Conservation (phyloP, 768 basidiomycete species). For the Boletus tomentosulus region DNA sequence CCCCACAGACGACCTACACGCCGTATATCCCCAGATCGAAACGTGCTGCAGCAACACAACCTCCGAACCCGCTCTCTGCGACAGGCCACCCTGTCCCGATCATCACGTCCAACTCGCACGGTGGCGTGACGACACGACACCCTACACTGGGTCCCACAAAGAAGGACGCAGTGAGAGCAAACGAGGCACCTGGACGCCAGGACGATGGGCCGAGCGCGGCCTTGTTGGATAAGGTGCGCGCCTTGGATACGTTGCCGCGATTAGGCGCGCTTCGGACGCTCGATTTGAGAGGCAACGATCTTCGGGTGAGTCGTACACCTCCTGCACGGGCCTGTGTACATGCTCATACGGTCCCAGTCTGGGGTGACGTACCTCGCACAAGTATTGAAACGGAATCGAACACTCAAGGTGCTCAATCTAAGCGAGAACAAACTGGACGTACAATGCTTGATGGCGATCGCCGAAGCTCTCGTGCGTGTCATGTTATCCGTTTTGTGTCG, state of each 20-base stretch:
- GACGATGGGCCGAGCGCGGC: slow-evolving; percentile 64
- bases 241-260: slow-evolving; percentile 82
- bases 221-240: slow-evolving; percentile 81
- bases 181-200: slow-evolving; percentile 6
- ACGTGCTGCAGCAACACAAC: slow-evolving; percentile 31
- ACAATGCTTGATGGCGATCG: slow-evolving; percentile 70
- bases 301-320: slow-evolving; percentile 57
- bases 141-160: slow-evolving; percentile 10
- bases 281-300: slow-evolving; percentile 90
- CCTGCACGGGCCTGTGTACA: neutral
- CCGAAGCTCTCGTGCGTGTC: slow-evolving; percentile 77
- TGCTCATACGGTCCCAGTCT: slow-evolving; percentile 31
- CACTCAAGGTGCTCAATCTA: slow-evolving; percentile 89
- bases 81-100: slow-evolving; percentile 55
- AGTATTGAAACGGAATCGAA: slow-evolving; percentile 93
- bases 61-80: slow-evolving; percentile 38
- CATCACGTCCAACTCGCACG: slow-evolving; percentile 60
- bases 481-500: neutral
- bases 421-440: slow-evolving; percentile 93
- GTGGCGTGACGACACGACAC: slow-evolving; percentile 49
- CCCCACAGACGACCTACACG: slow-evolving; percentile 71
- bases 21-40: slow-evolving; percentile 73
- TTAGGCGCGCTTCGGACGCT: slow-evolving; percentile 84
- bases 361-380: slow-evolving; percentile 91
- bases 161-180: slow-evolving; percentile 1